Evolutionary conservation across 179 eudicot species (phyloP).

Genomic region (Patellifolia procumbens): DNA sequence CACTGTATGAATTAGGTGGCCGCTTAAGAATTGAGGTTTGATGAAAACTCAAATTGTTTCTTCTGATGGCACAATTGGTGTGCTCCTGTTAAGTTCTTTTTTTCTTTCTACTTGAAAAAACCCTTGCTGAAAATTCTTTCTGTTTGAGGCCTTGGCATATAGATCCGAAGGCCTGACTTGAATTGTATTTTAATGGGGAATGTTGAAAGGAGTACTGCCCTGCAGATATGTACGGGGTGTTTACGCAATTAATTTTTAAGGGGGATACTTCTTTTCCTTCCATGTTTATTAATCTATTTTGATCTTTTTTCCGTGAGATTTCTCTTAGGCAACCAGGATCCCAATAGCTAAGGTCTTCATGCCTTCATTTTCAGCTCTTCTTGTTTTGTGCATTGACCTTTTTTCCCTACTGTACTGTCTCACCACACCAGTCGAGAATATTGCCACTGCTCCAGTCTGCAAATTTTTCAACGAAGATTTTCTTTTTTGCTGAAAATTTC

Average conservation of each 20-base stretch:
- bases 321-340: neutral
- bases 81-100: neutral
- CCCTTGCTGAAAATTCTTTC: neutral
- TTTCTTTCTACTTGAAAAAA: neutral
- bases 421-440: neutral
- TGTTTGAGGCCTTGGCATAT: conserved; percentile 8
- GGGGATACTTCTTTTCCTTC: neutral
- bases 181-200: neutral
- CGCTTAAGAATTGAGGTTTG: conserved; percentile 80
- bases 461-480: neutral
- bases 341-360: neutral
- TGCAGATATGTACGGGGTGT: neutral
- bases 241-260: neutral
- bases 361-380: neutral
- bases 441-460: neutral
- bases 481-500: neutral
- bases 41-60: neutral
- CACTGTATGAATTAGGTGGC: conserved; percentile 78
- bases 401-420: neutral
- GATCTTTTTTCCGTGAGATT: neutral
- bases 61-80: neutral
- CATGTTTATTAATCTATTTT: neutral
- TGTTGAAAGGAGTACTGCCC: neutral
- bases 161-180: neutral
- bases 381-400: neutral